Evolutionary conservation across 1,139 yeast genomes (phyloP).

Genomic region (Candida sp.): DNA sequence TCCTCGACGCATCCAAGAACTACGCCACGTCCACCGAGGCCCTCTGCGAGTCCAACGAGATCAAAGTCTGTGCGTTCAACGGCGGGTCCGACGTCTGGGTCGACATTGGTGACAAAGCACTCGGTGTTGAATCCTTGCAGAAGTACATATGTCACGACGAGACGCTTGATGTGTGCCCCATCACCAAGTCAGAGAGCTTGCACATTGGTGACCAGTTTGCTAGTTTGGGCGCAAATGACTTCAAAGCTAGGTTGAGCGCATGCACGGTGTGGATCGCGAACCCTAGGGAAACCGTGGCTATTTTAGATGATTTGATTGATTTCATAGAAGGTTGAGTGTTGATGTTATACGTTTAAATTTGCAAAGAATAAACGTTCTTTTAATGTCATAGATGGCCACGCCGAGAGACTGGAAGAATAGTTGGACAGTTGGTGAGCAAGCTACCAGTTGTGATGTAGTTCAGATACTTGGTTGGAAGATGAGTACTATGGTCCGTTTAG

Average conservation of each 20-base stretch:
- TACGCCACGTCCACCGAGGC: constrained; percentile 10
- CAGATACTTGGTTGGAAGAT: no score
- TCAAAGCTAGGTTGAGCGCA: constrained; percentile 90
- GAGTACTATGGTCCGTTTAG: no score
- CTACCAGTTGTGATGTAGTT: no score
- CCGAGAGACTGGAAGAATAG: no score
- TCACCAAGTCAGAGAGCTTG: constrained; percentile 62
- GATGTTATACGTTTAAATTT: no score
- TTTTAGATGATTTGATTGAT: constrained; percentile 56
- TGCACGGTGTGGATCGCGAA: constrained; percentile 96
- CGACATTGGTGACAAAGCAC: constrained; percentile 93
- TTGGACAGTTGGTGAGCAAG: no score
- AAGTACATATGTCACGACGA: constrained; percentile 60
- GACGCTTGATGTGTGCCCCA: constrained; percentile 35
- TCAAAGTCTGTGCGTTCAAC: constrained; percentile 92
- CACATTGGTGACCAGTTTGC: constrained; percentile 98
- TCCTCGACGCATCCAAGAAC: constrained; percentile 14
- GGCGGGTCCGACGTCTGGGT: constrained; percentile 99
- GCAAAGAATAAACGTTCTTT: no score
- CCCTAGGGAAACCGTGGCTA: constrained; percentile 80
- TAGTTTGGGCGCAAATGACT: constrained; percentile 92
- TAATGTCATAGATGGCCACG: no score
- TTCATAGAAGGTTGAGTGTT: constrained; percentile 8
- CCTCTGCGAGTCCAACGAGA: constrained; percentile 24
- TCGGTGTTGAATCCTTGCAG: constrained; percentile 87